Base-by-base conservation (phyloP, 352 stramenopile species). In the Globisporangium parvum region DNA sequence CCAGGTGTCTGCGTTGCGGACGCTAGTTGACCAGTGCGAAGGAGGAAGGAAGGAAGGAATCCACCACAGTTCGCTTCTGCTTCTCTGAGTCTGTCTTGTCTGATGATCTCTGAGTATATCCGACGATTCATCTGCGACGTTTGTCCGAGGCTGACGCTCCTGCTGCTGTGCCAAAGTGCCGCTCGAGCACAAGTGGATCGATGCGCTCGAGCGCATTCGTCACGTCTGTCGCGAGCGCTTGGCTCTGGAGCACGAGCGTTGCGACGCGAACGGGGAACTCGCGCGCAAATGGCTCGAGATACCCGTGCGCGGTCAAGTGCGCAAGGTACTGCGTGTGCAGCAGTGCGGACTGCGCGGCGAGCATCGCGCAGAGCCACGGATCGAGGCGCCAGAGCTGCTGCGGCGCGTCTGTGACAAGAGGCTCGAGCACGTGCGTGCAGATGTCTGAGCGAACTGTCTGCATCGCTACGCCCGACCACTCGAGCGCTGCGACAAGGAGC, bases 191-290 rank as follows among this genome's bases (percentile, higher is more conserved):
- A 33, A 69, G 47, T 6, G 66, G 61, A 33, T 83, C 73, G 9
- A 83, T 31, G 20, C 65, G 62, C 23, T 11, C 47, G 11, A 83
- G 48, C 10, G 57, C 53, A 35, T 23, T 12, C 9, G 59, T 48
- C 4, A 80, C 37, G n/a, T 57, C 26, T 10, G 39, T 15, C 3
- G 68, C 47, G 20, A 66, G 39, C 1, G 41, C 61, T 31, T 64
- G 31, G 26, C 46, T 58, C 57, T 74, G 62, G 31, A 71, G 51
- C 28, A 63, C 17, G 5, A 80, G 33, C n/a, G 69, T 69, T 5
- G 46, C 69, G n/a, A 79, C 62, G 23, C 73, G 70, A 21, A 65
- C 53, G 15, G 57, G 53, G 59, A 83, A 83, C 18, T 75, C 61
- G 6, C 59, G 71, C 61, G 66, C 63, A 6, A 57, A 67, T 59